These are phyloP conservation scores for Clavispora carvajalis DNA, from an alignment of 805 yeast species.

Conservation along the genomic window DNA sequence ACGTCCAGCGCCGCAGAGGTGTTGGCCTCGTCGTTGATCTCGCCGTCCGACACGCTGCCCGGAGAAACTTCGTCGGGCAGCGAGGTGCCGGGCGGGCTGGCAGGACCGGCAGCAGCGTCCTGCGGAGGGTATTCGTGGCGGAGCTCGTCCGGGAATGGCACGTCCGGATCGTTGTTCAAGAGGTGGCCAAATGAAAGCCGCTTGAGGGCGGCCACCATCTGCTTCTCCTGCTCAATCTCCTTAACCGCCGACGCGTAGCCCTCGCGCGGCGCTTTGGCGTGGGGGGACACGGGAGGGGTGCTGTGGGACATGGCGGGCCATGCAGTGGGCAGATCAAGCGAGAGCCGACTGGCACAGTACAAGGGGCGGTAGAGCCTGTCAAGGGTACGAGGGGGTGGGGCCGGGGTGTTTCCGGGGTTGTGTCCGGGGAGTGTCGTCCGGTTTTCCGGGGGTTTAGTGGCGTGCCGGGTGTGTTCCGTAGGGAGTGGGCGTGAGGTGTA, in stretches of 20 bases:
- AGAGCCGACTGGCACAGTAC: not conserved
- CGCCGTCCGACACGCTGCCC: no score
- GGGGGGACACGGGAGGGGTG: not conserved
- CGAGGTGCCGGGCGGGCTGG: no score
- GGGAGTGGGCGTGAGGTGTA: not conserved
- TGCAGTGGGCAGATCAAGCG: not conserved
- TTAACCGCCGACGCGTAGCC: constrained; percentile 55
- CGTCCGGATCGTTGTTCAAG: constrained; percentile 64
- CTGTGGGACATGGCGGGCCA: not conserved
- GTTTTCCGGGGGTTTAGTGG: not conserved
- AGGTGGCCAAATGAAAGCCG: constrained; percentile 65
- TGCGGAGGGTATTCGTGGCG: not conserved
- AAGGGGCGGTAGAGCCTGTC: not conserved
- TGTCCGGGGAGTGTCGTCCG: not conserved
- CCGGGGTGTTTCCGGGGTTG: not conserved
- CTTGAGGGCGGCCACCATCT: constrained; percentile 68
- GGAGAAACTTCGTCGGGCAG: no score
- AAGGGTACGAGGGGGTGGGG: no score
- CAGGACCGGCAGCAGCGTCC: constrained; percentile 2
- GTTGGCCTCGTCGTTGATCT: constrained; percentile 10
- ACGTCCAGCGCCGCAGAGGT: not conserved
- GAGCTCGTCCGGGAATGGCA: constrained; percentile 40
- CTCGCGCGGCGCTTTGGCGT: constrained; percentile 6
- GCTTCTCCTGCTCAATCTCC: constrained; percentile 70
- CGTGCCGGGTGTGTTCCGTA: not conserved